These are phyloP conservation scores for Marasmius tenuissimus DNA, from an alignment of 1,284 basidiomycete genomes.

Conservation along the genomic window DNA sequence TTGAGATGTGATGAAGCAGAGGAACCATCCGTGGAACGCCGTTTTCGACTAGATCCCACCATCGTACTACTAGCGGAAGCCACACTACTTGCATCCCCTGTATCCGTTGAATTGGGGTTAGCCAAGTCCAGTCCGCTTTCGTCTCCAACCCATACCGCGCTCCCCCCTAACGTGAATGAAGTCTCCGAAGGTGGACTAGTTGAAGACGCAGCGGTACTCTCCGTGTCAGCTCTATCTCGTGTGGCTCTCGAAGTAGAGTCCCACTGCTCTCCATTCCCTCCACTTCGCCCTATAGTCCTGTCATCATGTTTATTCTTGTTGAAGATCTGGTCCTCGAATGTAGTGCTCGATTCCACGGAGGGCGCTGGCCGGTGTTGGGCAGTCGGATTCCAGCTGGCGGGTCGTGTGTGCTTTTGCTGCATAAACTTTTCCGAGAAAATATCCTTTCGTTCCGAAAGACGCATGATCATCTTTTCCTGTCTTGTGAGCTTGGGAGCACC, in stretches of 20 bases:
- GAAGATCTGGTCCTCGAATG: constrained; percentile 64
- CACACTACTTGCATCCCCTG: constrained; percentile 36
- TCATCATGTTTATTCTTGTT: constrained; percentile 42
- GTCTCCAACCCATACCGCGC: constrained; percentile 78
- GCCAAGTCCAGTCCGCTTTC: constrained; percentile 53
- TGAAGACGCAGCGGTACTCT: constrained; percentile 33
- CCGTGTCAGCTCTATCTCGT: constrained; percentile 41
- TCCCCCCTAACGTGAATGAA: constrained; percentile 72
- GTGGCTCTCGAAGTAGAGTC: constrained; percentile 12
- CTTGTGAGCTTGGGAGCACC: constrained; percentile 77
- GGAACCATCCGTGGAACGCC: constrained; percentile 71
- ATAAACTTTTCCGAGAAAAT: constrained; percentile 84
- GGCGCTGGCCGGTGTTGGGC: constrained; percentile 49
- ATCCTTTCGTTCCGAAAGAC: constrained; percentile 88
- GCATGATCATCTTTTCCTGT: constrained; percentile 86
- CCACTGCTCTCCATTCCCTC: constrained; percentile 19
- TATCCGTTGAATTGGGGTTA: constrained; percentile 26
- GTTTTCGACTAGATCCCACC: constrained; percentile 41
- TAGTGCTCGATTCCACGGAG: constrained; percentile 62
- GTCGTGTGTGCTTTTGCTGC: constrained; percentile 17
- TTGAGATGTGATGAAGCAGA: constrained; percentile 57
- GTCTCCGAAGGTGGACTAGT: constrained; percentile 61
- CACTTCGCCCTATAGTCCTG: constrained; percentile 23
- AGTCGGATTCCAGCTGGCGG: constrained; percentile 5
- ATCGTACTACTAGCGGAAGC: constrained; percentile 35